Conservation (phyloP, 805 yeast species). For the Cyberlindnera suaveolens region DNA sequence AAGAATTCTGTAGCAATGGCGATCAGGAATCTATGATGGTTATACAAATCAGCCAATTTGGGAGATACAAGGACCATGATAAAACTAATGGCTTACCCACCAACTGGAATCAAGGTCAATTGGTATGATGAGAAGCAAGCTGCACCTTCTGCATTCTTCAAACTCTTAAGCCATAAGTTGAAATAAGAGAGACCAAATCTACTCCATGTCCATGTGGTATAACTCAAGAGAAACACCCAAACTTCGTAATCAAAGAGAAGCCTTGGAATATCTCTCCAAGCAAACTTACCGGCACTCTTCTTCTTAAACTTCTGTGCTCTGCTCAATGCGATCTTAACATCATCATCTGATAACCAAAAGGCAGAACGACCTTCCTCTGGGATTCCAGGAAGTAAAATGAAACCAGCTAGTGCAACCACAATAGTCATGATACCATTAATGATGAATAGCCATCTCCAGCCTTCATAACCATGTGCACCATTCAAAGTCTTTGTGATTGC, state of each 20-base stretch:
- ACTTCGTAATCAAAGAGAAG: constrained; percentile 2
- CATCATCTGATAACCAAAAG: constrained; percentile 1
- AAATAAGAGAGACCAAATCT: constrained; percentile 35
- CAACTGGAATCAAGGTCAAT: constrained; percentile 7
- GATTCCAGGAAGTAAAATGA: constrained; percentile 31
- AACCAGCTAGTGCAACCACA: constrained; percentile 49
- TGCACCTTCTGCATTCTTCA: constrained; percentile 23
- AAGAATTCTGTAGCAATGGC: no score
- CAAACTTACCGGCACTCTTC: constrained; percentile 1
- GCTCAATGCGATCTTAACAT: neutral
- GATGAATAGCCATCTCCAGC: constrained; percentile 62
- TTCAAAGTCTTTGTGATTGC: constrained; percentile 39
- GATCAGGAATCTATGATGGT: no score
- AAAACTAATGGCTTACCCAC: constrained; percentile 7
- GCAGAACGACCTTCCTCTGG: constrained; percentile 42
- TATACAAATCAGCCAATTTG: constrained; percentile 4
- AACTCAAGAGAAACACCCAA: constrained; percentile 2
- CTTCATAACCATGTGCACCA: constrained; percentile 34
- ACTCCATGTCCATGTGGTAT: constrained; percentile 3
- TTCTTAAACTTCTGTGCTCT: constrained; percentile 3
- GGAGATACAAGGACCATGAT: constrained; percentile 5
- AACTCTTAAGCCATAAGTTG: constrained; percentile 37
- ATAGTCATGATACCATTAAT: constrained; percentile 52
- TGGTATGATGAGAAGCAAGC: neutral
- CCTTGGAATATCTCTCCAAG: constrained; percentile 1